A percentile compares a stretch with the other conserved stretches of the same genome.
These are phyloP conservation scores for Scytalidium sp. DNA, from an alignment of 2,329 filamentous ascomycete genomes.

Conservation along the genomic window DNA sequence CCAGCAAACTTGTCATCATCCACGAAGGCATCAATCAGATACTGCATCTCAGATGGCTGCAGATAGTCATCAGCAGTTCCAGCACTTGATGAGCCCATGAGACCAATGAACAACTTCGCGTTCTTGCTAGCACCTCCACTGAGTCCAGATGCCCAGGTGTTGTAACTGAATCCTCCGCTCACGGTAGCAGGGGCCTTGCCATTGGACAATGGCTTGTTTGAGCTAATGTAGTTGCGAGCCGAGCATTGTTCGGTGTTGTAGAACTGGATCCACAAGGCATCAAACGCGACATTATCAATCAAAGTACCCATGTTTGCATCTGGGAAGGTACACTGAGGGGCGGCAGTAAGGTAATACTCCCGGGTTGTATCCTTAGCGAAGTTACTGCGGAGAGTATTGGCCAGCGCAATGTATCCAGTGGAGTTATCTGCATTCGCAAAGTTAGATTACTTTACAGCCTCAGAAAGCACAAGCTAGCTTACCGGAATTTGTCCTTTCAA, in stretches of 20 bases:
- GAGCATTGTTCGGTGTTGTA: slow-evolving; percentile 27
- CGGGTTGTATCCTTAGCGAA: slow-evolving; percentile 20
- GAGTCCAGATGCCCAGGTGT: slow-evolving; percentile 18
- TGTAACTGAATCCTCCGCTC: slow-evolving; percentile 24
- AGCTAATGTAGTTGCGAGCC: slow-evolving; percentile 20
- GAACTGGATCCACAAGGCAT: slow-evolving; percentile 29
- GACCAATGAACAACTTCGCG: slow-evolving; percentile 28
- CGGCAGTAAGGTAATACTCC: slow-evolving; percentile 26
- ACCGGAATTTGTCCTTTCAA: slow-evolving; percentile 20
- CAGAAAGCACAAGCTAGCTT: background rate
- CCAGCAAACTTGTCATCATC: slow-evolving; percentile 24
- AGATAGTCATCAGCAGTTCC: slow-evolving; percentile 17
- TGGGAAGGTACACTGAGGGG: slow-evolving; percentile 27
- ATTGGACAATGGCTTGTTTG: slow-evolving; percentile 3
- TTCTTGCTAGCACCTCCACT: slow-evolving; percentile 16
- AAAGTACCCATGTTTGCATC: slow-evolving; percentile 26
- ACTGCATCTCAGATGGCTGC: slow-evolving; percentile 16
- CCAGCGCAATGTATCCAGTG: slow-evolving; percentile 23
- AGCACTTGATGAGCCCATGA: slow-evolving; percentile 15
- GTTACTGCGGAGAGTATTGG: slow-evolving; percentile 22
- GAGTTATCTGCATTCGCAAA: slow-evolving; percentile 13
- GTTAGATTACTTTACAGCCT: too few species aligned
- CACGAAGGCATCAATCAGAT: slow-evolving; percentile 19
- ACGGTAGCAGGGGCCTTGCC: background rate
- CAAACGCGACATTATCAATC: slow-evolving; percentile 23